Base-by-base conservation (phyloP, 2,329 filamentous ascomycete species). In the Venturia asperata region DNA sequence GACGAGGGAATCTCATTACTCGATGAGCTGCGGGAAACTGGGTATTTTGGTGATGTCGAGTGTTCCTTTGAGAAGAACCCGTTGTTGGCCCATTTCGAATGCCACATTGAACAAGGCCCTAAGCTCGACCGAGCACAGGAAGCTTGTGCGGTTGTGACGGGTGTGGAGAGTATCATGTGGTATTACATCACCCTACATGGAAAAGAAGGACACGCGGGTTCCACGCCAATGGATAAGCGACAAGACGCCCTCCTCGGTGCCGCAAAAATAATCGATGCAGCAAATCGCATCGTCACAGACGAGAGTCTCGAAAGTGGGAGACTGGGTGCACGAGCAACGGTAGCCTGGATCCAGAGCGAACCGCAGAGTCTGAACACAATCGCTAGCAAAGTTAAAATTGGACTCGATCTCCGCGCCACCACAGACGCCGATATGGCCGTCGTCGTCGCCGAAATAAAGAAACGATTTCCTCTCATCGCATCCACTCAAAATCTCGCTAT, bases 151-250 rank as follows among this genome's bases (percentile, higher is more conserved):
- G 82, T 90, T 9, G 89, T 92, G 5, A 82, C 83, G 39, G 88
- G 88, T 2, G 88, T 89, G 1, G 89, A 92, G 72, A 87, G 87
- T 9, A 91, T 89, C 73, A 84, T 85, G 66, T 92, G 89, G 89
- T 86, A 86, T 73, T 87, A 83, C 0, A 74, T 92, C 47, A 84
- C 83, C 6, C 81, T 92, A 2, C 78, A 78, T 13, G 89, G 89
- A 1, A 79, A 84, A 68, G 88, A 91, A 69, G 85, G 84, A 7
- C 89, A 92, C 71, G 90, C 89, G 0, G 89, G 89, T 0, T 91
- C 89, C 0, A 92, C 89, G 0, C 85, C 86, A 39, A 84, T 90
- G 62, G 76, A 79, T 39, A 82, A 85, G 65, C 83, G 89, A 21
- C 83, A 84, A 6, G 88, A 92, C 72, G 85, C 89, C 1, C 77